Conservation (phyloP, 2,329 filamentous ascomycete species). For the Colletotrichum cereale region DNA sequence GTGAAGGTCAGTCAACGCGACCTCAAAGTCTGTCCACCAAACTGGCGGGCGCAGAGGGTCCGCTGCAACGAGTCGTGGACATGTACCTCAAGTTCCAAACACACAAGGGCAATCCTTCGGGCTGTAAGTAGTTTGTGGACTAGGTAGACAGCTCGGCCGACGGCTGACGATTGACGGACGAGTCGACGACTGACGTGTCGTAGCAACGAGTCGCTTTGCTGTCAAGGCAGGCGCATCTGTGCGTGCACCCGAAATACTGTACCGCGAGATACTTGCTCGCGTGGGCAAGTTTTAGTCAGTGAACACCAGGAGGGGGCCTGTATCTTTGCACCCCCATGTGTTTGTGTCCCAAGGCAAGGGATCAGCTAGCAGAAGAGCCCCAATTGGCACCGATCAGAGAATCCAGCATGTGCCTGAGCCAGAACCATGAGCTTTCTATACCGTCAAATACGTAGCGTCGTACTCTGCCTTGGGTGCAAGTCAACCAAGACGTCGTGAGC, state of each 20-base stretch:
- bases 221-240: neutral
- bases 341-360: neutral
- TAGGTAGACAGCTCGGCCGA: slow-evolving; percentile 1
- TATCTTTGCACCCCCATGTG: neutral
- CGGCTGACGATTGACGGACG: neutral
- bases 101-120: neutral
- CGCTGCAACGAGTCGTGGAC: neutral
- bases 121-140: neutral
- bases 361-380: neutral
- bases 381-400: slow-evolving; percentile 4
- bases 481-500: neutral
- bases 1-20: slow-evolving; percentile 19
- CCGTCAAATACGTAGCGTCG: too few species aligned
- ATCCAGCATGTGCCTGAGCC: slow-evolving; percentile 7
- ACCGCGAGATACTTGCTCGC: slow-evolving; percentile 6
- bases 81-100: neutral
- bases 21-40: slow-evolving; percentile 18
- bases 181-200: neutral
- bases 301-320: slow-evolving; percentile 1
- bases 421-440: neutral
- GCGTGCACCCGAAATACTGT: neutral
- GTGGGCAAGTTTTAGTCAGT: slow-evolving; percentile 2
- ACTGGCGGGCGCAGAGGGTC: slow-evolving; percentile 1
- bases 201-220: neutral
- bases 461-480: neutral